Evolutionary conservation across 805 yeast species (phyloP).

Genomic region (Dipodascus geniculatus): DNA sequence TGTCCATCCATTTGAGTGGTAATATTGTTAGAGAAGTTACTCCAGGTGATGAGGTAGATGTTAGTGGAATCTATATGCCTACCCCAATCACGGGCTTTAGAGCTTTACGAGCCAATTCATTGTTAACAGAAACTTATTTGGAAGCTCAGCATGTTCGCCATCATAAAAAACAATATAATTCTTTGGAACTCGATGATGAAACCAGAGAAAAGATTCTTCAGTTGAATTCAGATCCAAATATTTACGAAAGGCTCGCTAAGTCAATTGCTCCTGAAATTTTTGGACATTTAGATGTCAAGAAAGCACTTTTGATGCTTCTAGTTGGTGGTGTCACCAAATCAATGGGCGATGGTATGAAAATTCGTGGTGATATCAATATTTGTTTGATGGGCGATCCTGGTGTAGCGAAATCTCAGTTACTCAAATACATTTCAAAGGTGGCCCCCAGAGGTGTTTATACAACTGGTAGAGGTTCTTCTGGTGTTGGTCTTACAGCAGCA

Average conservation of each 20-base stretch:
- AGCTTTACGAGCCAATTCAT: constrained; percentile 76
- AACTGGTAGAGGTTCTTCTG: constrained; percentile 97
- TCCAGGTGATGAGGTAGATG: constrained; percentile 93
- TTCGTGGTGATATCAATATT: constrained; percentile 90
- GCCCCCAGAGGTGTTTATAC: constrained; percentile 98
- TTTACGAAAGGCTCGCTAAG: constrained; percentile 67
- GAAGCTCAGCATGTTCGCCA: constrained; percentile 80
- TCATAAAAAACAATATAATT: constrained; percentile 79
- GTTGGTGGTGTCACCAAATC: constrained; percentile 95
- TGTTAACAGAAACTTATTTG: constrained; percentile 84
- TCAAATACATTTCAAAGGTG: constrained; percentile 91
- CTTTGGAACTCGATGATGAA: constrained; percentile 44
- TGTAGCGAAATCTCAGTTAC: constrained; percentile 87
- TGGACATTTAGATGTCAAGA: constrained; percentile 89
- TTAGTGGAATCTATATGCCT: constrained; percentile 87
- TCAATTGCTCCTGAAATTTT: constrained; percentile 97
- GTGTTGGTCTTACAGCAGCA: constrained; percentile 97
- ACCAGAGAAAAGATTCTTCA: constrained; percentile 43
- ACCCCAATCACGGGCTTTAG: constrained; percentile 91
- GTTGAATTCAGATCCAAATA: constrained; percentile 50
- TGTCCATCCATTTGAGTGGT: constrained; percentile 84
- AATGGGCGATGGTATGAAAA: constrained; percentile 92
- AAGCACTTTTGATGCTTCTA: constrained; percentile 69
- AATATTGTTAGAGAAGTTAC: constrained; percentile 73
- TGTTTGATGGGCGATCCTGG: constrained; percentile 97